phyloP scores from a whole-genome alignment of 2,329 filamentous ascomycete genomes.

The Geoglossum cookeanum region DNA sequence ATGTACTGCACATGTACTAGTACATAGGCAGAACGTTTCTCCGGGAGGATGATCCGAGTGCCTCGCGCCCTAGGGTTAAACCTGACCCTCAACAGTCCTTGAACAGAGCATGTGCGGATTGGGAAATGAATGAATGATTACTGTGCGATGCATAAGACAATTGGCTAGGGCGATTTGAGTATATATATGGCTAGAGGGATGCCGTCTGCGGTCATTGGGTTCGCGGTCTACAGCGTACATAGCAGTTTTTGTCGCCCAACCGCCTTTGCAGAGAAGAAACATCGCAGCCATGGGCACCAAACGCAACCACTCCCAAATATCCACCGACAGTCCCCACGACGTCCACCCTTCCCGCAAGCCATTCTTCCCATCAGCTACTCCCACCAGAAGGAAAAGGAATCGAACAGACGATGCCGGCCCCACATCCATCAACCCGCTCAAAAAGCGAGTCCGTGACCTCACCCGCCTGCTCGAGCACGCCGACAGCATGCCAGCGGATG shows the following conservation, averaged over 20 bases:
- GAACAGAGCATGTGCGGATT: not conserved
- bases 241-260: no score
- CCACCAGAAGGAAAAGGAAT: not conserved
- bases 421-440: constrained; percentile 37
- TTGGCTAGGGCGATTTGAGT: no score
- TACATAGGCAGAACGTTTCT: not conserved
- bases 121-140: no score
- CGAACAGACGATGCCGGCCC: not conserved
- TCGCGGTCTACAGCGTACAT: no score
- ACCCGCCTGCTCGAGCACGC: constrained; percentile 43
- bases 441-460: constrained; percentile 52
- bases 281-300: not conserved
- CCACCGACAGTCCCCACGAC: no score
- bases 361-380: no score
- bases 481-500: constrained; percentile 45
- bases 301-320: not conserved
- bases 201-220: not conserved
- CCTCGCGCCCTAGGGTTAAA: not conserved
- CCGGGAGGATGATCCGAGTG: not conserved
- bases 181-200: not conserved
- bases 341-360: not conserved
- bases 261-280: no score
- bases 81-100: not conserved
- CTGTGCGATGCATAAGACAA: no score
- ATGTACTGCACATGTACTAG: not conserved